A percentile compares a stretch with the other conserved stretches of the same genome.
Evolutionary conservation across 768 basidiomycete species (phyloP).

Genomic region (Omphalotus guepiniiformis): DNA sequence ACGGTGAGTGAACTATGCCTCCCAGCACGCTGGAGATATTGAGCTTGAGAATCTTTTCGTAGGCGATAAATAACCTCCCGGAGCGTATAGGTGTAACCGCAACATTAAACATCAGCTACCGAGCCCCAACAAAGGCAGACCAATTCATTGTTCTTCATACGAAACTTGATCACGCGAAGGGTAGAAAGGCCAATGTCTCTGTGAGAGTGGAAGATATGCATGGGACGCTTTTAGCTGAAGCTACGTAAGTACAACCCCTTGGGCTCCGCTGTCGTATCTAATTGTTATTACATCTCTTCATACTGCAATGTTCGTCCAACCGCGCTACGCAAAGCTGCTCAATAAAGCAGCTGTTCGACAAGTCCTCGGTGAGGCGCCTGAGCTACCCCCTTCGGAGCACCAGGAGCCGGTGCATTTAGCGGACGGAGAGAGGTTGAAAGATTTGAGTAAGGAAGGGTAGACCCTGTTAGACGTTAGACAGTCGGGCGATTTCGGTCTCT

Average conservation of each 20-base stretch:
- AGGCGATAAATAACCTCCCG: slow-evolving; percentile 86
- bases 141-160: slow-evolving; percentile 89
- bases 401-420: slow-evolving; percentile 5
- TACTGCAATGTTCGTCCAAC: slow-evolving; percentile 8
- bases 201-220: slow-evolving; percentile 75
- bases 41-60: slow-evolving; percentile 2
- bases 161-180: slow-evolving; percentile 58
- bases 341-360: slow-evolving; percentile 1
- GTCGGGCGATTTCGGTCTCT: no score
- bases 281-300: neutral
- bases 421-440: slow-evolving; percentile 5
- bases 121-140: slow-evolving; percentile 84
- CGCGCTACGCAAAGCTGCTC: slow-evolving; percentile 5
- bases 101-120: slow-evolving; percentile 74
- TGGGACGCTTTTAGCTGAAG: slow-evolving; percentile 82
- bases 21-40: neutral
- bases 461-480: no score
- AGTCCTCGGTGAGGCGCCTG: neutral
- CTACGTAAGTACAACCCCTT: slow-evolving; percentile 61
- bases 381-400: neutral
- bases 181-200: slow-evolving; percentile 71
- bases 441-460: slow-evolving; percentile 3
- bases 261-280: slow-evolving; percentile 22
- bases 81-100: slow-evolving; percentile 93
- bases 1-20: slow-evolving; percentile 48